phyloP scores from a whole-genome alignment of 306 rosid genomes.

The Lathyrus aphaca region DNA sequence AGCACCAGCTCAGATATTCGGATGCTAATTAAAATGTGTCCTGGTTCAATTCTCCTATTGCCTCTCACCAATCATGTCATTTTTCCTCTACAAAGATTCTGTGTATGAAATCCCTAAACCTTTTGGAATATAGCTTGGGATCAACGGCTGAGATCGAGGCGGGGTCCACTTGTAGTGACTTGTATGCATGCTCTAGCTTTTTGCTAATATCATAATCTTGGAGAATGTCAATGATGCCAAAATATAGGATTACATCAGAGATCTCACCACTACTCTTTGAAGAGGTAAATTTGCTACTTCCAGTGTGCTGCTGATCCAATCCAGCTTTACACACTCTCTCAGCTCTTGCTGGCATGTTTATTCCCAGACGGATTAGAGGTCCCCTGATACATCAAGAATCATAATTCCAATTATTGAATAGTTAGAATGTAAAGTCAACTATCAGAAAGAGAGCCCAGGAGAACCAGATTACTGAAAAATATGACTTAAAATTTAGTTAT shows the following conservation, averaged over 20 bases:
- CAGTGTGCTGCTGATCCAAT: slow-evolving; percentile 53
- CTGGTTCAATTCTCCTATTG: slow-evolving; percentile 24
- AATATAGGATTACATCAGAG: slow-evolving; percentile 59
- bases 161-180: slow-evolving; percentile 63
- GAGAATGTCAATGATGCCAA: slow-evolving; percentile 70
- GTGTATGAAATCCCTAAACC: slow-evolving; percentile 56
- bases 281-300: slow-evolving; percentile 49
- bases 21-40: slow-evolving; percentile 34
- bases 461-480: slow-evolving; percentile 12
- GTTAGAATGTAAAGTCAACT: not conserved
- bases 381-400: slow-evolving; percentile 46
- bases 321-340: slow-evolving; percentile 49
- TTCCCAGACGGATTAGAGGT: slow-evolving; percentile 56
- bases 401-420: not conserved
- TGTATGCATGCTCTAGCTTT: slow-evolving; percentile 70
- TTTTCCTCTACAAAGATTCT: slow-evolving; percentile 64
- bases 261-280: slow-evolving; percentile 45
- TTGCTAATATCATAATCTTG: slow-evolving; percentile 63
- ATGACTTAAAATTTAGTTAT: not conserved
- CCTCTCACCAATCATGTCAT: slow-evolving; percentile 37
- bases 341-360: slow-evolving; percentile 59
- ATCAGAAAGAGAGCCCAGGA: slow-evolving; percentile 4
- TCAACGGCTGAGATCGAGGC: slow-evolving; percentile 63
- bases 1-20: slow-evolving; percentile 32
- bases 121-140: slow-evolving; percentile 62